Evolutionary conservation across 1,139 yeast species (phyloP).

Genomic region (Blastobotrys ciferrii): DNA sequence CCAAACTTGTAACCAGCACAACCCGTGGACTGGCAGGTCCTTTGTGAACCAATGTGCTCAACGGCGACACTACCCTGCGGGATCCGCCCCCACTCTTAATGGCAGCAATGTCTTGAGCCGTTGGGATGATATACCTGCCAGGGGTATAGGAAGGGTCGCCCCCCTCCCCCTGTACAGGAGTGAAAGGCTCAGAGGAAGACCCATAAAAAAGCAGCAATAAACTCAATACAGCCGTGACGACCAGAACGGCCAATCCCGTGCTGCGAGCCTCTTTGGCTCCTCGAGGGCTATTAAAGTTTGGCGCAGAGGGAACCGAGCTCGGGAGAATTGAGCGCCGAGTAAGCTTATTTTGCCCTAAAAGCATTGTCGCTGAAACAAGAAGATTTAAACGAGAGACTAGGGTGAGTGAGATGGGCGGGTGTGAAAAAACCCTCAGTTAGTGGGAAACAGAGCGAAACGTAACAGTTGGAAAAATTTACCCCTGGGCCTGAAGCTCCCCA

Average conservation of each 20-base stretch:
- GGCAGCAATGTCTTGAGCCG: background rate
- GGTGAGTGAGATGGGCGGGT: background rate
- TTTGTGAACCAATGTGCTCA: background rate
- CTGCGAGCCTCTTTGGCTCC: background rate
- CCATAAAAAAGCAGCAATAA: background rate
- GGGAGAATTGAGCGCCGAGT: slow-evolving; percentile 1
- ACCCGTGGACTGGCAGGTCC: slow-evolving; percentile 31
- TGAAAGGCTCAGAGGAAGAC: too few species aligned
- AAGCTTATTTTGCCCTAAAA: background rate
- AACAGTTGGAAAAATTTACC: background rate
- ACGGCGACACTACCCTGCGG: background rate
- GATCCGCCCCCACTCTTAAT: slow-evolving; percentile 1
- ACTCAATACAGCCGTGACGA: background rate
- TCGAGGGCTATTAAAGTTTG: background rate
- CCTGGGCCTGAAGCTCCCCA: background rate
- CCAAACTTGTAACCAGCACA: slow-evolving; percentile 77
- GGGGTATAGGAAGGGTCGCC: background rate
- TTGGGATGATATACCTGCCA: background rate
- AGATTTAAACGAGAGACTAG: slow-evolving; percentile 1
- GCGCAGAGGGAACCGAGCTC: background rate
- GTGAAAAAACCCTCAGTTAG: background rate
- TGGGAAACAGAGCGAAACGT: background rate
- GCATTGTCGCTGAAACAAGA: background rate
- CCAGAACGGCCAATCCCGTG: background rate
- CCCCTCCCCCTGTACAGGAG: slow-evolving; percentile 2